These are phyloP conservation scores for Thozetella sp. DNA, from an alignment of 495 filamentous ascomycete species.

Conservation along the genomic window DNA sequence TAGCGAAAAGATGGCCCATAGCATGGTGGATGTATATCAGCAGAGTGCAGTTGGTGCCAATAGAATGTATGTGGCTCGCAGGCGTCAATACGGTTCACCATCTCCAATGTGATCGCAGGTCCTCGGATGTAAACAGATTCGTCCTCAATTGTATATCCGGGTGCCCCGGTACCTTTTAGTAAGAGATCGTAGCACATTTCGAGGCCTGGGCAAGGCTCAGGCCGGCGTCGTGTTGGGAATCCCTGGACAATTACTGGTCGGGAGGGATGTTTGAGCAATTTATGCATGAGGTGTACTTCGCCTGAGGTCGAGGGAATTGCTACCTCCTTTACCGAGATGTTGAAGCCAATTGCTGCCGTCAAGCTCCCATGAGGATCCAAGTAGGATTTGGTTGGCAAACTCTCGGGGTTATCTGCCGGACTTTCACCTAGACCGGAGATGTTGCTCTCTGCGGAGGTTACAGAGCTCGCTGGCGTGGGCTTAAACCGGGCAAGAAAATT, in stretches of 20 bases:
- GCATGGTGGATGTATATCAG: not conserved
- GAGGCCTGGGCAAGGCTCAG: not conserved
- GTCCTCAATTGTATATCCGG: not conserved
- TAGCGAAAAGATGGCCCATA: not conserved
- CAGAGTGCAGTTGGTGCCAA: not conserved
- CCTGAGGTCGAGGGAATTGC: not conserved
- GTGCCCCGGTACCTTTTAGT: not conserved
- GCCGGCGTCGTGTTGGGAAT: not conserved
- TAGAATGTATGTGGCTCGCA: not conserved
- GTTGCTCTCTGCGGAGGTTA: too few relatives aligned
- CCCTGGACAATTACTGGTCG: not conserved
- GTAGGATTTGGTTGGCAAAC: too few relatives aligned
- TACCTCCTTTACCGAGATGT: not conserved
- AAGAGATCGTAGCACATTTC: not conserved
- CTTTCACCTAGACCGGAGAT: too few relatives aligned
- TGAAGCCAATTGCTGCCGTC: not conserved
- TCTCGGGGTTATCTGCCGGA: too few relatives aligned
- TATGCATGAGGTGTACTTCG: not conserved
- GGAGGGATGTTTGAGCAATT: not conserved
- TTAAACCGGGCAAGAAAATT: not conserved
- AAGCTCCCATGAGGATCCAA: not conserved
- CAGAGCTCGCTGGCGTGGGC: too few relatives aligned
- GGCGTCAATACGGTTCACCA: not conserved
- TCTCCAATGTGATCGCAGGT: not conserved
- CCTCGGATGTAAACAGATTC: not conserved